phyloP scores from a whole-genome alignment of 2,329 filamentous ascomycete species.

The Aspergillus ibericus region DNA sequence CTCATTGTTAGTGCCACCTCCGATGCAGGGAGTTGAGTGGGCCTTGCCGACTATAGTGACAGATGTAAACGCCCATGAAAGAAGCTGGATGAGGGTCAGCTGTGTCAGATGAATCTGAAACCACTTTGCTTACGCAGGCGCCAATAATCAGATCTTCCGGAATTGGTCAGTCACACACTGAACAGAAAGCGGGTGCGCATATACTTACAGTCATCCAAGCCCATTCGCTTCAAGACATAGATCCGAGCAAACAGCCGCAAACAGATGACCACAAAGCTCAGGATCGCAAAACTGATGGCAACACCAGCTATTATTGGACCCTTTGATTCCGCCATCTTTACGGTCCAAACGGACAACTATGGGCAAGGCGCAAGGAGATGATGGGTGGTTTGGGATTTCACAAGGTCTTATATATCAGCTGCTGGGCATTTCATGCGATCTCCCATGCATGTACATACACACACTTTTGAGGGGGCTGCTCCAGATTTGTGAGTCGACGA shows the following conservation, averaged over 20 bases:
- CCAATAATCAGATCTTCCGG: slow-evolving; percentile 30
- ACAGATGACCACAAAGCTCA: slow-evolving; percentile 39
- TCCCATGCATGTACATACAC: neutral
- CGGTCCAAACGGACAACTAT: slow-evolving; percentile 1
- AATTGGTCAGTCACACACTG: slow-evolving; percentile 7
- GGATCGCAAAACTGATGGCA: slow-evolving; percentile 38
- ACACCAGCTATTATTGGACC: slow-evolving; percentile 37
- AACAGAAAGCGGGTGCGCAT: neutral
- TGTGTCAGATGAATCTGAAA: neutral
- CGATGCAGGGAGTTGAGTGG: neutral
- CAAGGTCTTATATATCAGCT: neutral
- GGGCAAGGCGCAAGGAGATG: slow-evolving; percentile 2
- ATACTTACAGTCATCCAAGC: slow-evolving; percentile 33
- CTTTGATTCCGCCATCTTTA: slow-evolving; percentile 29
- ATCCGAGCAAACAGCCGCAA: slow-evolving; percentile 44
- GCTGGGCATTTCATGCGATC: neutral
- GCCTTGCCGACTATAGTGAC: slow-evolving; percentile 35
- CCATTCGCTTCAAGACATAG: slow-evolving; percentile 36
- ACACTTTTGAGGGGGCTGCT: no score
- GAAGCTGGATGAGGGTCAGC: slow-evolving; percentile 20
- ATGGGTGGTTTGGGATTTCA: neutral
- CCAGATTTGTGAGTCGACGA: neutral
- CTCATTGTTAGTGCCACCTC: neutral
- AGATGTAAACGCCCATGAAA: slow-evolving; percentile 39
- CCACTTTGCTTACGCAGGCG: slow-evolving; percentile 27